These are phyloP conservation scores for Chlamydomonas sphaeroides DNA, from an alignment of 139 green algal species.

Conservation along the genomic window DNA sequence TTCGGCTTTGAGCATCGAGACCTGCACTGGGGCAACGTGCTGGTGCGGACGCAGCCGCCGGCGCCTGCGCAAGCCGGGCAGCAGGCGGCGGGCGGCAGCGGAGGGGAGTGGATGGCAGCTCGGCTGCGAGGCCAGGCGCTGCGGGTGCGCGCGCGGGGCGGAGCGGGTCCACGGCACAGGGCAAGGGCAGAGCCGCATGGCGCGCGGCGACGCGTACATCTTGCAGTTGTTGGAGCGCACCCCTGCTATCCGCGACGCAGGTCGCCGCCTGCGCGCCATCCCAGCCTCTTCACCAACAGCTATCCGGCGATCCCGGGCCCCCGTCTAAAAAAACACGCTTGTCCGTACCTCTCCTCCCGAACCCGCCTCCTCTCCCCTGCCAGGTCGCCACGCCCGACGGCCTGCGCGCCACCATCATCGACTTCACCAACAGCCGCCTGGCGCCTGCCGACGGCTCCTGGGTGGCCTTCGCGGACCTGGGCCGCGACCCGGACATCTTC, in stretches of 20 bases:
- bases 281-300: too few species aligned
- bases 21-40: constrained; percentile 92
- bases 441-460: constrained; percentile 36
- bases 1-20: constrained; percentile 97
- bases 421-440: constrained; percentile 80
- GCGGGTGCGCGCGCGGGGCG: neutral
- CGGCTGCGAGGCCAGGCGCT: constrained; percentile 28
- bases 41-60: constrained; percentile 38
- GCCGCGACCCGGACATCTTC: constrained; percentile 89
- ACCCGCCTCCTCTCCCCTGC: neutral
- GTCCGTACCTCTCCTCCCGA: too few species aligned
- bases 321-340: too few species aligned
- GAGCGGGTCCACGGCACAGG: too few species aligned
- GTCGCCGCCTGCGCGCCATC: too few species aligned
- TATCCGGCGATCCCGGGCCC: too few species aligned
- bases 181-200: too few species aligned
- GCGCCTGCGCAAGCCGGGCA: neutral
- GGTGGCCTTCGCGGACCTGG: constrained; percentile 79
- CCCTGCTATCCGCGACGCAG: too few species aligned
- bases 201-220: too few species aligned
- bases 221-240: too few species aligned
- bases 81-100: neutral
- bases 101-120: neutral
- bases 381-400: constrained; percentile 14
- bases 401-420: constrained; percentile 69